A percentile compares a stretch with the other conserved stretches of the same genome.
Evolutionary conservation across 2,329 filamentous ascomycete genomes (phyloP).

Genomic region (Colletotrichum eremochloae): DNA sequence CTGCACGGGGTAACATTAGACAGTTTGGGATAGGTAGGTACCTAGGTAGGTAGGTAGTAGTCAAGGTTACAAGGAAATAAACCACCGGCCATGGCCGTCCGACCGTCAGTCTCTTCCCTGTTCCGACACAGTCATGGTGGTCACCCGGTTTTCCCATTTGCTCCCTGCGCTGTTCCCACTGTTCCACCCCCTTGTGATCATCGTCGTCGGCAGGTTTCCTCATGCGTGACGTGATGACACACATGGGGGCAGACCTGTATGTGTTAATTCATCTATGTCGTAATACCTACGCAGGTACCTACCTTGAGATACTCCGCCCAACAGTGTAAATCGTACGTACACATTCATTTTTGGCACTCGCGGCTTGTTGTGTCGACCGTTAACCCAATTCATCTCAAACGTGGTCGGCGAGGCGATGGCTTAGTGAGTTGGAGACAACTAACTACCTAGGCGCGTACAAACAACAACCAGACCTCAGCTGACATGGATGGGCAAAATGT

Average conservation of each 20-base stretch:
- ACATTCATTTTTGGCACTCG: conserved; percentile 13
- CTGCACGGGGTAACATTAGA: background rate
- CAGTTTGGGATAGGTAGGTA: background rate
- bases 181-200: background rate
- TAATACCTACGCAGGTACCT: too few relatives aligned
- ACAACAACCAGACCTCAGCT: background rate
- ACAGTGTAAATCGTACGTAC: background rate
- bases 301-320: too few relatives aligned
- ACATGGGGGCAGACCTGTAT: conserved; percentile 6
- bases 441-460: background rate
- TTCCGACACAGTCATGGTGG: background rate
- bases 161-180: background rate
- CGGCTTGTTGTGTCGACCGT: background rate
- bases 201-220: background rate
- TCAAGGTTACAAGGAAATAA: background rate
- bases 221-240: conserved; percentile 30
- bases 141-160: background rate
- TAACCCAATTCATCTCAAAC: background rate
- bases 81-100: background rate
- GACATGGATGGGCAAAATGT: conserved; percentile 2
- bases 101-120: background rate
- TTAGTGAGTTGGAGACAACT: too few relatives aligned
- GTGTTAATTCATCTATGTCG: too few relatives aligned
- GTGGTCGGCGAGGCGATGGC: background rate
- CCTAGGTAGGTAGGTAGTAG: too few relatives aligned